Percentiles rank a stretch among this genome's conserved stretches.
phyloP scores from a whole-genome alignment of 2,329 filamentous ascomycete species.

The Colletotrichum gigasporum region DNA sequence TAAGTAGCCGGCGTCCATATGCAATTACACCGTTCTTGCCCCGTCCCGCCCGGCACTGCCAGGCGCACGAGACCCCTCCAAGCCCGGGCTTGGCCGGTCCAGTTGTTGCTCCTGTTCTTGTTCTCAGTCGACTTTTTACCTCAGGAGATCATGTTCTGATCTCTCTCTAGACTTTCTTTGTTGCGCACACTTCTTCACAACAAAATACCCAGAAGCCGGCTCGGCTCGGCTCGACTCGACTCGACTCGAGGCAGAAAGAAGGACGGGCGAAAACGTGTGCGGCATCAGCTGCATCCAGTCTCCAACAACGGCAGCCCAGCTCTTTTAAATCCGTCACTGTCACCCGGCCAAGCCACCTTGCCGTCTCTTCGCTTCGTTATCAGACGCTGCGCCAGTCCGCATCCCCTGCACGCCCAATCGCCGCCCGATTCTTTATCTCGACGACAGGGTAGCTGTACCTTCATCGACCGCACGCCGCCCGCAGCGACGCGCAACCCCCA shows the following conservation, averaged over 20 bases:
- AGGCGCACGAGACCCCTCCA: constrained; percentile 1
- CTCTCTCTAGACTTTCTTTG: neutral
- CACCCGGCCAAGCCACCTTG: constrained; percentile 6
- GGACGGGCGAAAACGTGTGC: neutral
- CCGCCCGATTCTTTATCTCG: constrained; percentile 20
- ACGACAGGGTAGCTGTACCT: constrained; percentile 17
- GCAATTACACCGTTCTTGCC: neutral
- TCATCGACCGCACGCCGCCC: constrained; percentile 7
- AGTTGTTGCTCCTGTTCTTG: neutral
- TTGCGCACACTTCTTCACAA: too few relatives aligned
- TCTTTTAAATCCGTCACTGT: neutral
- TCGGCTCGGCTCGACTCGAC: too few relatives aligned
- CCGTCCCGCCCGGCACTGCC: neutral
- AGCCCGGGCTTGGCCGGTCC: neutral
- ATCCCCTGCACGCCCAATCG: constrained; percentile 19
- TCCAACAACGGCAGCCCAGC: neutral
- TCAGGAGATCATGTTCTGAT: constrained; percentile 8
- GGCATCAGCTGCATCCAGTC: neutral
- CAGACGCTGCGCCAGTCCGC: constrained; percentile 18
- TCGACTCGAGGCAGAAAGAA: too few relatives aligned
- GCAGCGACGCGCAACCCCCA: constrained; percentile 1
- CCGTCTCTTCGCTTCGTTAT: constrained; percentile 5
- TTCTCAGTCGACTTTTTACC: neutral
- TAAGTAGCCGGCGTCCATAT: neutral
- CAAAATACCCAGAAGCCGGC: too few relatives aligned